Evolutionary conservation across 2,329 filamentous ascomycete species (phyloP).

Genomic region (Trichoderma koningiopsis): DNA sequence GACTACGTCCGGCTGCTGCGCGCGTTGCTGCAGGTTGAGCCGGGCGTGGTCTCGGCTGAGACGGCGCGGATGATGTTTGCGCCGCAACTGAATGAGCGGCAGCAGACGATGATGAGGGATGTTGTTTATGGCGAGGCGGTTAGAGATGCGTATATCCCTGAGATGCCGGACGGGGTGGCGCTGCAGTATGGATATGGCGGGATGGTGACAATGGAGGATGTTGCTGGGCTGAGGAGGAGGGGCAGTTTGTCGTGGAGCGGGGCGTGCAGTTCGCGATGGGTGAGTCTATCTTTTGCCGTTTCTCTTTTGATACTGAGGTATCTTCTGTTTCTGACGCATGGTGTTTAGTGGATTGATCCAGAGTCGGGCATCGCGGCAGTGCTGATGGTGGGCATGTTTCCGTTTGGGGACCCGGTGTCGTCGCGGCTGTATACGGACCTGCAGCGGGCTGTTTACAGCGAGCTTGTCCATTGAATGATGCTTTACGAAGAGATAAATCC

Average conservation of each 20-base stretch:
- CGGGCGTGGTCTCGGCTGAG: slow-evolving; percentile 36
- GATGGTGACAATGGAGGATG: slow-evolving; percentile 43
- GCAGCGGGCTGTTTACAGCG: slow-evolving; percentile 43
- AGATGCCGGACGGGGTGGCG: slow-evolving; percentile 38
- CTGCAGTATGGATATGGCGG: slow-evolving; percentile 45
- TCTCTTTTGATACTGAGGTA: not conserved
- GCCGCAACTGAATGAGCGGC: slow-evolving; percentile 44
- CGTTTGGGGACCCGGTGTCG: slow-evolving; percentile 43
- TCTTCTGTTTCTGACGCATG: not conserved
- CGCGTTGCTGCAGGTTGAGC: slow-evolving; percentile 36
- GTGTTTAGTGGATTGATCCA: slow-evolving; percentile 41
- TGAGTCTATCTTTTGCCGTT: slow-evolving; percentile 32
- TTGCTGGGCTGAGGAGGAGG: slow-evolving; percentile 44
- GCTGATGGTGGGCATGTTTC: slow-evolving; percentile 44
- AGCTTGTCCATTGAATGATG: slow-evolving; percentile 18
- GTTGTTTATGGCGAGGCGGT: slow-evolving; percentile 29
- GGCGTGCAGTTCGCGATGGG: slow-evolving; percentile 47
- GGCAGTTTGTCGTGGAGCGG: slow-evolving; percentile 51
- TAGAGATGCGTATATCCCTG: slow-evolving; percentile 39
- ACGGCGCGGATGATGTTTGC: slow-evolving; percentile 42
- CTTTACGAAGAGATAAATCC: not conserved
- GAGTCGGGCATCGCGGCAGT: slow-evolving; percentile 45
- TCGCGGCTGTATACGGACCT: slow-evolving; percentile 44
- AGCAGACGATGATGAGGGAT: slow-evolving; percentile 30
- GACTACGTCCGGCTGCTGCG: slow-evolving; percentile 45